Evolutionary conservation across 2,329 filamentous ascomycete genomes (phyloP).

Genomic region (Verticillium longisporum): DNA sequence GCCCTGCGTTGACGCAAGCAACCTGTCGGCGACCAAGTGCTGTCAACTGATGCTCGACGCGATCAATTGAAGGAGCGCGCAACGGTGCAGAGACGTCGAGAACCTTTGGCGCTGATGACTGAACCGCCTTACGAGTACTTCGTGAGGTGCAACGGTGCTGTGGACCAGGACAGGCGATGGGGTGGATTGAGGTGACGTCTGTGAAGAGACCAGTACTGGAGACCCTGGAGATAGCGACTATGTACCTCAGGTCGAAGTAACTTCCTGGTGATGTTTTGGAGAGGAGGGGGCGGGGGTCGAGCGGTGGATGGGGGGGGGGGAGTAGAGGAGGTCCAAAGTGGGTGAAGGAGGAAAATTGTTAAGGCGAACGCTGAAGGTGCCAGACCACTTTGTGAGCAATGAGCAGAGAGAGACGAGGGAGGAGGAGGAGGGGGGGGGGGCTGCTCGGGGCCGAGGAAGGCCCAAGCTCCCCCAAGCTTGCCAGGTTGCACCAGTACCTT

Average conservation of each 20-base stretch:
- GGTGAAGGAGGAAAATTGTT: slow-evolving; percentile 8
- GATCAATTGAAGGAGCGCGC: not conserved
- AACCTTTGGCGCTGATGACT: not conserved
- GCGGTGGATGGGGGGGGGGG: slow-evolving; percentile 6
- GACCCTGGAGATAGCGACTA: not conserved
- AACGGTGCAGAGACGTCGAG: not conserved
- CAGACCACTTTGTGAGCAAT: slow-evolving; percentile 5
- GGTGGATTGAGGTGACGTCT: not conserved
- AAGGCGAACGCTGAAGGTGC: slow-evolving; percentile 5
- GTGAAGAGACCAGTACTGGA: not conserved
- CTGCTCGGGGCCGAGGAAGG: not conserved
- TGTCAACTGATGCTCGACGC: not conserved
- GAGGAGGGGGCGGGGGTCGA: slow-evolving; percentile 4
- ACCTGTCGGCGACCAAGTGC: not conserved
- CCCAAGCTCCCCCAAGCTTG: not conserved
- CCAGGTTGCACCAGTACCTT: not conserved
- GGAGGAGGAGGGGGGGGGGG: slow-evolving; percentile 2
- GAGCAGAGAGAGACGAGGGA: slow-evolving; percentile 9
- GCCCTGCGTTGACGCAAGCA: not conserved
- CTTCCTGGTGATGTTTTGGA: slow-evolving; percentile 31
- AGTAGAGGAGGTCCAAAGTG: not conserved
- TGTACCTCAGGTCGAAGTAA: slow-evolving; percentile 36
- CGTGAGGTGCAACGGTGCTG: not conserved
- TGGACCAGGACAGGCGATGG: not conserved
- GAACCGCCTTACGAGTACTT: not conserved